Base-by-base conservation (phyloP, 208 protist species). In the Acanthamoeba royreba region DNA sequence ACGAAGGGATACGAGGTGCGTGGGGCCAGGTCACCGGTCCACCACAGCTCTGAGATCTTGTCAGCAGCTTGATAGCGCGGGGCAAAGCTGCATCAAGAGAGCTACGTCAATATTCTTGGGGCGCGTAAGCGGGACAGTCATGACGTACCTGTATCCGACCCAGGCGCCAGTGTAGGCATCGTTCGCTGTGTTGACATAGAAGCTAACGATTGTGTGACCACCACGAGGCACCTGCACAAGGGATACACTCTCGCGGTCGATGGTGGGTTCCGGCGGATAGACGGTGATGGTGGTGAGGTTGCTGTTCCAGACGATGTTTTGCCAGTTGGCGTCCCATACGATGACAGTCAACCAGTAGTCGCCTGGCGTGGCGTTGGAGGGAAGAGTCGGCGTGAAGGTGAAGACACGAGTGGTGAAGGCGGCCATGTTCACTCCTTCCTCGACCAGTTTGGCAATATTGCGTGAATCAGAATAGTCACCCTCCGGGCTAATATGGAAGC, bases 271-370 rank as follows among this genome's bases (percentile, higher is more conserved):
- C 0, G 74, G 43, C 43, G 74, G 74, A 42, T 85, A 53, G 74
- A 85, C 43, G 5, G 43, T 53, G 22, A 85, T 22, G 4, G 40
- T 53, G 43, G 43, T 25, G 43, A 85, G 25, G 74, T 85, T 53
- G 43, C 43, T 85, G 74, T 85, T 19, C 74, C 74, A 85, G 11
- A 45, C 74, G 43, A 85, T 85, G 43, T 85, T 85, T 40, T 85
- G 31, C 74, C 74, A 85, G 25, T 47, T 4, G 42, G 74, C 74
- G 43, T 85, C 74, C 74, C 74, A 85, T 45, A 85, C 74, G 43
- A 35, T 35, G 25, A 85, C 74, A 4, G 74, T 85, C 19, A 85
- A 45, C 74, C 74, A 85, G 43, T 85, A 85, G 19, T 17, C 22
- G 2, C 74, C 74, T 17, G 74, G 43, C 43, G 0, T 4, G n/a